These are phyloP conservation scores for Grigorovia transvaalensis DNA, from an alignment of 805 yeast species.

Conservation along the genomic window DNA sequence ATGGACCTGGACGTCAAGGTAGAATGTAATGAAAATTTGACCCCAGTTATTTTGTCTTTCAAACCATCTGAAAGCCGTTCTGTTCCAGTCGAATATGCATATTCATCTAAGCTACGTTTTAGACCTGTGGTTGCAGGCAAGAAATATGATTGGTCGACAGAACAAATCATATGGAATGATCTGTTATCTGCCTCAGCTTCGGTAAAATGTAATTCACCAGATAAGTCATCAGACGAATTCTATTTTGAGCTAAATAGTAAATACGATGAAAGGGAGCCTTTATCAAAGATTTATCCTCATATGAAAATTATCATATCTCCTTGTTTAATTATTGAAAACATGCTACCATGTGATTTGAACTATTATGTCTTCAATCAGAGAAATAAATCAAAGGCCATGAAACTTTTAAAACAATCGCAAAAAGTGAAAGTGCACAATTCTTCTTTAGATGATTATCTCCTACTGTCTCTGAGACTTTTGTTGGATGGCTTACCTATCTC, in stretches of 20 bases:
- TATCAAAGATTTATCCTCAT: conserved; percentile 73
- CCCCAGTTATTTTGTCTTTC: conserved; percentile 31
- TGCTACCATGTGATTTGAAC: conserved; percentile 70
- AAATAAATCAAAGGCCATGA: conserved; percentile 55
- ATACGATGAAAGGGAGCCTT: conserved; percentile 55
- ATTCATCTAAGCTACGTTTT: conserved; percentile 44
- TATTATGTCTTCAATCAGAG: conserved; percentile 72
- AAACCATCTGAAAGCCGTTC: conserved; percentile 51
- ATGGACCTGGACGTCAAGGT: conserved; percentile 40
- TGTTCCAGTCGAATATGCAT: conserved; percentile 64
- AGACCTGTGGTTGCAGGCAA: conserved; percentile 46
- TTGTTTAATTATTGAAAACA: conserved; percentile 76
- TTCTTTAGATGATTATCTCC: conserved; percentile 55
- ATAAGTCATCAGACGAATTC: conserved; percentile 36
- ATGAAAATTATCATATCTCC: conserved; percentile 69
- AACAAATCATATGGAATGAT: conserved; percentile 54
- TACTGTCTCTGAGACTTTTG: conserved; percentile 59
- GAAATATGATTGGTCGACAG: conserved; percentile 58
- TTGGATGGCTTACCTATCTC: conserved; percentile 32
- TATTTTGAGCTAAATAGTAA: conserved; percentile 66
- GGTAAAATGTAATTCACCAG: conserved; percentile 46
- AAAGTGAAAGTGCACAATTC: conserved; percentile 73
- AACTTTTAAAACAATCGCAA: conserved; percentile 51
- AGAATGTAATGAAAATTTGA: conserved; percentile 22
- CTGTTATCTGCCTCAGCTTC: conserved; percentile 41